Percentiles rank a stretch among this genome's conserved stretches.
Conservation (phyloP, 768 basidiomycete genomes). For the Piloderma croceum region DNA sequence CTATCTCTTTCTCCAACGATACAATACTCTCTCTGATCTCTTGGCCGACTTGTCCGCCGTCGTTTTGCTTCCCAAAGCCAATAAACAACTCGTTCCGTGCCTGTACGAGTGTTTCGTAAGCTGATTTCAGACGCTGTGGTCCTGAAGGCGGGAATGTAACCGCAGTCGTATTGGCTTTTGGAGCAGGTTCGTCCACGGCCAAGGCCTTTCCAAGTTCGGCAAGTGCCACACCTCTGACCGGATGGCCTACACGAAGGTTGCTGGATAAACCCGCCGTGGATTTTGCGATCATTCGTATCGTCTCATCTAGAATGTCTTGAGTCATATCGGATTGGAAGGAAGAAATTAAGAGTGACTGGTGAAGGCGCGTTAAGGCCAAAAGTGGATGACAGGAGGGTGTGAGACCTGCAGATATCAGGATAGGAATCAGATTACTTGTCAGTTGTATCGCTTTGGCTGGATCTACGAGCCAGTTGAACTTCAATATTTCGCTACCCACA, state of each 20-base stretch:
- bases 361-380: constrained; percentile 66
- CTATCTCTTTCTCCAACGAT: constrained; percentile 66
- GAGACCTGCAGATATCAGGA: constrained; percentile 53
- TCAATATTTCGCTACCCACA: no score
- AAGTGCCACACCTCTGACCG: constrained; percentile 66
- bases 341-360: constrained; percentile 59
- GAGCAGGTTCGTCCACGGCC: constrained; percentile 66
- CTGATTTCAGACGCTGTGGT: constrained; percentile 53
- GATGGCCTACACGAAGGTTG: constrained; percentile 63
- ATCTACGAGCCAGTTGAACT: constrained; percentile 44
- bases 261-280: constrained; percentile 46
- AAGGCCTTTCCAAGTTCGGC: constrained; percentile 81
- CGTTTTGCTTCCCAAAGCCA: constrained; percentile 67
- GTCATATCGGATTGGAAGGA: constrained; percentile 36
- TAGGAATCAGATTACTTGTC: constrained; percentile 59
- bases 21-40: constrained; percentile 56
- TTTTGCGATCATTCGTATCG: constrained; percentile 52
- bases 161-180: constrained; percentile 22
- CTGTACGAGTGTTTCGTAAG: constrained; percentile 55
- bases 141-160: constrained; percentile 62
- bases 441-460: constrained; percentile 50
- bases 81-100: constrained; percentile 58
- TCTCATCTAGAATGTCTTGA: constrained; percentile 55
- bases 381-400: constrained; percentile 73
- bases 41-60: constrained; percentile 66